These are phyloP conservation scores for Wickerhamiella kurtzmanii DNA, from an alignment of 805 yeast genomes.

Conservation along the genomic window DNA sequence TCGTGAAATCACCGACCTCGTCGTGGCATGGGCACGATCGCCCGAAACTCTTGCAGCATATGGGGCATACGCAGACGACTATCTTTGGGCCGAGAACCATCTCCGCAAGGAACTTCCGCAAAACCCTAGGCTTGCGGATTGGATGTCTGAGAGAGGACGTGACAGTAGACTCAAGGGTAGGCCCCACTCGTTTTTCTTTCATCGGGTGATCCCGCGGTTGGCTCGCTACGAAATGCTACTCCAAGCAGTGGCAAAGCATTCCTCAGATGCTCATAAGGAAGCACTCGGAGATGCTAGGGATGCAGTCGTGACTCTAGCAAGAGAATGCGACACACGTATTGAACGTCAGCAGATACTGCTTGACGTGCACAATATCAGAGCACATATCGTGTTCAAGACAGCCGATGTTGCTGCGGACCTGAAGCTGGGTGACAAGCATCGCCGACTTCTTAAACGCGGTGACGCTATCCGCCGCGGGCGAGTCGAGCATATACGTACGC, in stretches of 20 bases:
- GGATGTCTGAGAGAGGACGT: constrained; percentile 43
- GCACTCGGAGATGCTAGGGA: constrained; percentile 40
- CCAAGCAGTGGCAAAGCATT: constrained; percentile 39
- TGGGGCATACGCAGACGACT: constrained; percentile 40
- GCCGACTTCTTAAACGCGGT: constrained; percentile 48
- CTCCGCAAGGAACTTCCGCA: constrained; percentile 32
- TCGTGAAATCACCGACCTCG: constrained; percentile 32
- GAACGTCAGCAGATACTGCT: constrained; percentile 47
- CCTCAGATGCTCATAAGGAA: constrained; percentile 38
- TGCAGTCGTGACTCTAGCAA: constrained; percentile 41
- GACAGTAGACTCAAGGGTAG: constrained; percentile 31
- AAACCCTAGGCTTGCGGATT: constrained; percentile 36
- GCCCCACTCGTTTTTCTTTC: constrained; percentile 35
- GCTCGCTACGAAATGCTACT: constrained; percentile 52
- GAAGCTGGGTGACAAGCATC: constrained; percentile 37
- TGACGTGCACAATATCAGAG: constrained; percentile 39
- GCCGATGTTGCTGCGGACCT: constrained; percentile 35
- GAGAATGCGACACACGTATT: constrained; percentile 48
- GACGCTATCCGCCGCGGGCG: constrained; percentile 43
- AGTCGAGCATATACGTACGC: constrained; percentile 42
- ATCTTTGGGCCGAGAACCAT: constrained; percentile 28
- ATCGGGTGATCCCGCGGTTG: constrained; percentile 42
- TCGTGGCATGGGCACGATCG: constrained; percentile 47
- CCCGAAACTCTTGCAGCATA: constrained; percentile 37
- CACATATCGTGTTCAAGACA: constrained; percentile 41